Base-by-base conservation (phyloP, 768 basidiomycete genomes). In the Hemileccinum rubropunctum region DNA sequence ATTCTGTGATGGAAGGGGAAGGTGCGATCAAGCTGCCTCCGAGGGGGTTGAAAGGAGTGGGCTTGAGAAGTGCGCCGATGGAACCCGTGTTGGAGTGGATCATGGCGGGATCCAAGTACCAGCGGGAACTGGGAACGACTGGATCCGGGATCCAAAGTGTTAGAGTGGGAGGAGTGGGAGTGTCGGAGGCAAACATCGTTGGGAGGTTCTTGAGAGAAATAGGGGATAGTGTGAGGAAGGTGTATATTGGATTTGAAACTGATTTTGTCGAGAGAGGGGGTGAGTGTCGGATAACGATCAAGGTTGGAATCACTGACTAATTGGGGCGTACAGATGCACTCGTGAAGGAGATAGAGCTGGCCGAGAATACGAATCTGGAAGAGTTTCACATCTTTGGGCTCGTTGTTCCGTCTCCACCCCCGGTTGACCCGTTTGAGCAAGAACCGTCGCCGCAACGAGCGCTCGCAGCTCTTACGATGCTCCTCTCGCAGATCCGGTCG, bases 321-420 rank as follows among this genome's bases (percentile, higher is more conserved):
- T 17, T 17, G 30, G 12, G 18, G 18, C 27, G 26, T 36, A 27
- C 46, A 68, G 66, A 60, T 45, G 48, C 42, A 8, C 40, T 70
- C 35, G 60, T 68, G 33, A 57, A 44, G 20, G 62, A 68, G 21
- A 58, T 70, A 28, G 50, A 58, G 15, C 66, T 68, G 15, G 49
- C 60, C 0, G 47, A 55, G 15, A 70, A 66, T 42, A 54, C 45
- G 23, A 52, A 45, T 38, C 54, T 68, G 23, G 58, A 58, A 42
- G 68, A 66, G 47, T 50, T 65, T 35, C 68, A 70, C 48, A 54
- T 68, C 23, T 70, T 70, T 48, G 66, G 64, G 6, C 61, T 68
- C 10, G 58, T 68, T 13, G 57, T 69, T 39, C 66, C 63, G 17
- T 63, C 67, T 26, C 66, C 63, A 36, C 61, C 67, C 6, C 63